Percentiles rank a stretch among this genome's conserved stretches.
These are phyloP conservation scores for Trichoderma harzianum DNA, from an alignment of 2,329 filamentous ascomycete species.

Conservation along the genomic window DNA sequence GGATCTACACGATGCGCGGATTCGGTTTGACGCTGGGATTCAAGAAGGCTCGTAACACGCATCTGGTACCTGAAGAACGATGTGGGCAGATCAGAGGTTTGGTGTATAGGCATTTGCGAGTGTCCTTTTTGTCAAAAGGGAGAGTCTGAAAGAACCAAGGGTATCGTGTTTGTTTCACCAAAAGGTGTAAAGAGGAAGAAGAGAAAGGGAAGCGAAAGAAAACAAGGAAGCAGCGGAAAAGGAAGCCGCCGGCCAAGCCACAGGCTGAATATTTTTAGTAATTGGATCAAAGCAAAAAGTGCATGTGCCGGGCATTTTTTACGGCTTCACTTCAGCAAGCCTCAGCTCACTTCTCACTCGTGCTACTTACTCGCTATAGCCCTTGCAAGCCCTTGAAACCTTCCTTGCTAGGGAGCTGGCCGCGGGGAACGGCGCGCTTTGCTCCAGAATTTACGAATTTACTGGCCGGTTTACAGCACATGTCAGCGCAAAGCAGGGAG, in stretches of 20 bases:
- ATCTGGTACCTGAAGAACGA: slow-evolving; percentile 57
- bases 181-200: slow-evolving; percentile 18
- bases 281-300: not conserved
- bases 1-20: slow-evolving; percentile 55
- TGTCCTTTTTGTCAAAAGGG: slow-evolving; percentile 19
- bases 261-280: slow-evolving; percentile 16
- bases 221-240: slow-evolving; percentile 7
- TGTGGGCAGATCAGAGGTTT: slow-evolving; percentile 41
- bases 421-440: slow-evolving; percentile 7
- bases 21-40: slow-evolving; percentile 47
- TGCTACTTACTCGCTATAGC: slow-evolving; percentile 1
- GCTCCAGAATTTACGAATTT: not conserved
- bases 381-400: slow-evolving; percentile 6
- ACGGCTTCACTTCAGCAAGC: not conserved
- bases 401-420: not conserved
- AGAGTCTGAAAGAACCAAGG: slow-evolving; percentile 10
- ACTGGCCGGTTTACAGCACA: not conserved
- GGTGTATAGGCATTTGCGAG: slow-evolving; percentile 55
- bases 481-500: slow-evolving; percentile 7
- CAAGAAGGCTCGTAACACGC: slow-evolving; percentile 50
- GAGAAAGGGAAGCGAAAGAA: slow-evolving; percentile 8
- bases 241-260: not conserved
- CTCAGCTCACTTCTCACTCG: not conserved
- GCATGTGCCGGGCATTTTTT: not conserved
- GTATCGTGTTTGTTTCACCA: slow-evolving; percentile 9